Evolutionary conservation across 78 protist genomes (phyloP).

Genomic region (Dictyostelium firmibasis): DNA sequence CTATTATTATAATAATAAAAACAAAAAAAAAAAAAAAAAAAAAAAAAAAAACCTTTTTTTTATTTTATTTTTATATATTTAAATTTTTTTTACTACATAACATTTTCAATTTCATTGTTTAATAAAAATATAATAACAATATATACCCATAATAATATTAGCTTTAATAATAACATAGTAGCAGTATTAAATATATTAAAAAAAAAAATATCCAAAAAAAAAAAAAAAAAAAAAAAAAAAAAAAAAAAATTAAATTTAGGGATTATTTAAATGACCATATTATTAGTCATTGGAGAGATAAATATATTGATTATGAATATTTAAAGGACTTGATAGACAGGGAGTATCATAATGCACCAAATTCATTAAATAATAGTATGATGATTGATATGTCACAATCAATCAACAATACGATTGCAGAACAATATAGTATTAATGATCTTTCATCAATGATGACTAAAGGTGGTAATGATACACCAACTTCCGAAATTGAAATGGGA

Average conservation of each 20-base stretch:
- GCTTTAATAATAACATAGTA: background rate
- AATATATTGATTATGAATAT: slow-evolving; percentile 66
- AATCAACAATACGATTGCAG: background rate
- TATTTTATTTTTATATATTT: too few relatives aligned
- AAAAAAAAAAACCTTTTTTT: too few relatives aligned
- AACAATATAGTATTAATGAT: background rate
- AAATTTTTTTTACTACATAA: too few relatives aligned
- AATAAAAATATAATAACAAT: too few relatives aligned
- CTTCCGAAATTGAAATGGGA: background rate
- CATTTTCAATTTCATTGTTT: background rate
- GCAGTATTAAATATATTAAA: too few relatives aligned
- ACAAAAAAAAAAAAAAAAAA: too few relatives aligned
- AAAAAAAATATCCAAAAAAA: too few relatives aligned
- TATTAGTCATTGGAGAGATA: slow-evolving; percentile 65
- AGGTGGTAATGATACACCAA: background rate
- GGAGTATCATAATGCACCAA: background rate
- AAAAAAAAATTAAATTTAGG: slow-evolving; percentile 2
- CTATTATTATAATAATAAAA: too few relatives aligned
- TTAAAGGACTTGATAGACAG: slow-evolving; percentile 15
- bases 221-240: too few relatives aligned
- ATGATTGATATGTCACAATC: background rate
- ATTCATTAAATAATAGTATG: background rate
- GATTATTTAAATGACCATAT: background rate
- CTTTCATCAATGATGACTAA: background rate
- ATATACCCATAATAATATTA: background rate